phyloP scores from a whole-genome alignment of 352 stramenopile species.

The Halophytophthora polymorphica region DNA sequence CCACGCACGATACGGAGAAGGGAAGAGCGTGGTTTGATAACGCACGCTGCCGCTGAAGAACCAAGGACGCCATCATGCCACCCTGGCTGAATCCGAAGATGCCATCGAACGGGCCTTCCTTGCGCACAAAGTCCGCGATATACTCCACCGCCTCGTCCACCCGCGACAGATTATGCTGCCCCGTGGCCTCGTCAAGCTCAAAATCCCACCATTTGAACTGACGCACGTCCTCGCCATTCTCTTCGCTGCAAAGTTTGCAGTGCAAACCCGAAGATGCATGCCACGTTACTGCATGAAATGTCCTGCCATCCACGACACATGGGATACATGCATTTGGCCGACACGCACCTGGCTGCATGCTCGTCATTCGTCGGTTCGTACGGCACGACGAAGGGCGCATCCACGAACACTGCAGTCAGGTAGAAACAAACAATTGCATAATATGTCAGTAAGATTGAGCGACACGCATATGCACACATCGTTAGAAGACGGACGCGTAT shows the following conservation, averaged over 20 bases:
- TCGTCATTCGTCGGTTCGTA: constrained; percentile 63
- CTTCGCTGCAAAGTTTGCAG: constrained; percentile 12
- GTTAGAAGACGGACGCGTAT: neutral
- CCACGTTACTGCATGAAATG: neutral
- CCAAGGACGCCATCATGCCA: constrained; percentile 59
- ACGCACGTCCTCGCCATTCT: constrained; percentile 36
- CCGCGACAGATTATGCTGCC: constrained; percentile 35
- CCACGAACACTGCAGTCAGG: constrained; percentile 57
- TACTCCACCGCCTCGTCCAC: constrained; percentile 73
- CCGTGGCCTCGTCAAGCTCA: constrained; percentile 37
- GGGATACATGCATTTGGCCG: neutral
- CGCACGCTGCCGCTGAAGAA: constrained; percentile 71
- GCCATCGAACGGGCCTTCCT: constrained; percentile 81
- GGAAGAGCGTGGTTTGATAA: neutral
- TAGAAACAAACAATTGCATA: constrained; percentile 5
- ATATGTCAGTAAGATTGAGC: neutral
- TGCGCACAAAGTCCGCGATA: constrained; percentile 50
- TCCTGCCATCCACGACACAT: neutral
- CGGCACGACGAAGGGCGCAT: constrained; percentile 67
- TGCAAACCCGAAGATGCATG: neutral
- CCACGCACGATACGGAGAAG: neutral
- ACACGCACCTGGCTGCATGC: constrained; percentile 37
- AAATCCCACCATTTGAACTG: constrained; percentile 82
- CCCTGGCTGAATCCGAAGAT: constrained; percentile 87
- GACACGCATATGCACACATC: no score